These are phyloP conservation scores for Penicillium sp. DNA, from an alignment of 2,329 filamentous ascomycete species.

Conservation along the genomic window DNA sequence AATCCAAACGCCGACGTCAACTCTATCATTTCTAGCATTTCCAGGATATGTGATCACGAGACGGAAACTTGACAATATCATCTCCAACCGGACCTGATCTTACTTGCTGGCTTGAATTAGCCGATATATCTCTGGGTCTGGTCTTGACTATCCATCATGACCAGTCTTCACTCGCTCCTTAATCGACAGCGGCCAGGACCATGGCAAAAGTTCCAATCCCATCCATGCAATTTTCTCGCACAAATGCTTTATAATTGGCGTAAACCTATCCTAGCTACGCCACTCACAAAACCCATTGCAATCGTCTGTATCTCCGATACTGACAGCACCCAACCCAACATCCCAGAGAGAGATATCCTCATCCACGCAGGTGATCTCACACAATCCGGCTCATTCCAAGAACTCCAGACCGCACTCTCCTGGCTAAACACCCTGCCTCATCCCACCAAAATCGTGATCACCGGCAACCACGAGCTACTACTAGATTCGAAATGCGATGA, in stretches of 20 bases:
- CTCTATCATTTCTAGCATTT: too few relatives aligned
- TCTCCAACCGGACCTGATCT: too few relatives aligned
- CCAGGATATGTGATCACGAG: too few relatives aligned
- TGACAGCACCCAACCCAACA: slow-evolving; percentile 22
- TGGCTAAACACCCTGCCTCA: slow-evolving; percentile 74
- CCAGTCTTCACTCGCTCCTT: slow-evolving; percentile 7
- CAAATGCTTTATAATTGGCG: slow-evolving; percentile 14
- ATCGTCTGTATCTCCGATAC: slow-evolving; percentile 33
- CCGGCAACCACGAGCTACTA: slow-evolving; percentile 82
- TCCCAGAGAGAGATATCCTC: slow-evolving; percentile 26
- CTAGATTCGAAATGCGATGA: slow-evolving; percentile 61
- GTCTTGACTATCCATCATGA: background rate
- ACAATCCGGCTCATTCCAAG: slow-evolving; percentile 63
- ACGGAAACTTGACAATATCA: too few relatives aligned
- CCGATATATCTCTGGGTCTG: background rate
- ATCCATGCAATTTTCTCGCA: slow-evolving; percentile 18
- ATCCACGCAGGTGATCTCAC: slow-evolving; percentile 49
- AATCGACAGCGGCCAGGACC: slow-evolving; percentile 10
- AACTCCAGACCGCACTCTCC: slow-evolving; percentile 73
- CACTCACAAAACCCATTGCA: slow-evolving; percentile 8
- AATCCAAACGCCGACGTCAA: too few relatives aligned
- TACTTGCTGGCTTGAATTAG: too few relatives aligned
- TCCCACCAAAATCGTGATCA: slow-evolving; percentile 72
- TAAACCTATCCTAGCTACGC: slow-evolving; percentile 7
- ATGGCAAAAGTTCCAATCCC: slow-evolving; percentile 16